Conservation (phyloP, 306 rosid genomes). For the Cotoneaster glaucophyllus region DNA sequence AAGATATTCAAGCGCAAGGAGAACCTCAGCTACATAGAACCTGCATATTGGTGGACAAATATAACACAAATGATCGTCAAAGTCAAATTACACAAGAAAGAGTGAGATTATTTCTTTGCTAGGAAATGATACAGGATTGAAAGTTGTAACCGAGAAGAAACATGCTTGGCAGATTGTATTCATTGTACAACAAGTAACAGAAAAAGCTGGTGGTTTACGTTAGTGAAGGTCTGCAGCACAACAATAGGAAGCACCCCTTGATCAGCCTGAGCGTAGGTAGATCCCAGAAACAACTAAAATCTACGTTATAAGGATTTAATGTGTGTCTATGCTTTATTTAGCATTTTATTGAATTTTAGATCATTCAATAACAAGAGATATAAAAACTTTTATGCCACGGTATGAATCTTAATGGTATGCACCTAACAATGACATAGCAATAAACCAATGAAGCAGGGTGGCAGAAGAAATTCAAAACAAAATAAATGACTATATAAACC, state of each 20-base stretch:
- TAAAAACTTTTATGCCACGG: background rate
- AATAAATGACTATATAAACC: background rate
- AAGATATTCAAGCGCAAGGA: conserved; percentile 49
- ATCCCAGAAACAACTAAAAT: background rate
- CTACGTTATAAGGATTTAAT: background rate
- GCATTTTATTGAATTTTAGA: background rate
- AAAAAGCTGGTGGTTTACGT: background rate
- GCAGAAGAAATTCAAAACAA: background rate
- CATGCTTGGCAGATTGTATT: background rate
- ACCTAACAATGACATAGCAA: background rate
- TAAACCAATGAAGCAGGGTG: background rate
- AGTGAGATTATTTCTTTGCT: background rate
- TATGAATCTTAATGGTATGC: background rate
- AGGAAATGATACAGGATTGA: background rate
- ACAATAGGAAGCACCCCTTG: background rate
- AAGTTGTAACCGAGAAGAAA: background rate
- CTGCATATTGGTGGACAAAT: conserved; percentile 18
- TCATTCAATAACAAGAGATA: background rate
- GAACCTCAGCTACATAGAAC: conserved; percentile 50
- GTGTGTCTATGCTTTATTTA: background rate
- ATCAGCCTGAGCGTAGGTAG: background rate
- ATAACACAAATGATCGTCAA: background rate
- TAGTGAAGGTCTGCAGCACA: background rate
- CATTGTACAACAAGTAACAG: background rate
- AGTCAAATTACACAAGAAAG: background rate